A percentile compares a stretch with the other conserved stretches of the same genome.
Conservation (phyloP, 2,329 filamentous ascomycete genomes). For the Paracorniculantispora psalliotae region DNA sequence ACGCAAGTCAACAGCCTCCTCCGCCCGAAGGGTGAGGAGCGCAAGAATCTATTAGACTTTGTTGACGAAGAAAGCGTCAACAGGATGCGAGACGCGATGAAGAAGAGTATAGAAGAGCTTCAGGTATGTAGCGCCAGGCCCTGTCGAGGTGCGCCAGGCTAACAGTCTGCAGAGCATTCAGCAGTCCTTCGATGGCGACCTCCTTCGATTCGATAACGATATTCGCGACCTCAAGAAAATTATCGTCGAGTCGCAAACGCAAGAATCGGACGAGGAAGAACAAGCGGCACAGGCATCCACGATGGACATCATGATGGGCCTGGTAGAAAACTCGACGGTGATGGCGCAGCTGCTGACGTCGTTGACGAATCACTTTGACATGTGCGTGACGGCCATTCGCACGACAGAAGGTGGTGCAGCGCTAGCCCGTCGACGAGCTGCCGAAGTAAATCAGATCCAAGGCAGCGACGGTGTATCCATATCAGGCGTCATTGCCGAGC, state of each 20-base stretch:
- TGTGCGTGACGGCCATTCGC: constrained; percentile 85
- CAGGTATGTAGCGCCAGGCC: constrained; percentile 43
- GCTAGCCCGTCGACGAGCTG: constrained; percentile 61
- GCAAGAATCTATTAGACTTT: constrained; percentile 67
- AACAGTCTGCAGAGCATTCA: constrained; percentile 48
- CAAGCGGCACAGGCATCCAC: constrained; percentile 32
- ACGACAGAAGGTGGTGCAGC: constrained; percentile 79
- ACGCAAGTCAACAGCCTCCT: constrained; percentile 62
- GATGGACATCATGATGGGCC: constrained; percentile 50
- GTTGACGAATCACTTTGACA: constrained; percentile 82
- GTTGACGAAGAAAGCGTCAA: constrained; percentile 68
- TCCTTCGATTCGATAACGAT: constrained; percentile 70
- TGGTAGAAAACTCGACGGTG: constrained; percentile 71
- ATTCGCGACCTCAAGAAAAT: constrained; percentile 60
- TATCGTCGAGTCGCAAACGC: constrained; percentile 39
- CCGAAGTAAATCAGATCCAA: constrained; percentile 53
- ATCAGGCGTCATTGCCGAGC: constrained; percentile 59
- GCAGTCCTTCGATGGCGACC: constrained; percentile 69
- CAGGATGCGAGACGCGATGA: constrained; percentile 59
- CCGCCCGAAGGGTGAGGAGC: constrained; percentile 52
- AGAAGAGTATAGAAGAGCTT: constrained; percentile 65
- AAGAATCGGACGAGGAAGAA: constrained; percentile 28
- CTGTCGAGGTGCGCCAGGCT: constrained; percentile 15
- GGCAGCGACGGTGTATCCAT: constrained; percentile 51
- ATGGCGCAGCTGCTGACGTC: constrained; percentile 79